Evolutionary conservation across 257 asterid genomes (phyloP).

Genomic region (Nicotiana otophora): DNA sequence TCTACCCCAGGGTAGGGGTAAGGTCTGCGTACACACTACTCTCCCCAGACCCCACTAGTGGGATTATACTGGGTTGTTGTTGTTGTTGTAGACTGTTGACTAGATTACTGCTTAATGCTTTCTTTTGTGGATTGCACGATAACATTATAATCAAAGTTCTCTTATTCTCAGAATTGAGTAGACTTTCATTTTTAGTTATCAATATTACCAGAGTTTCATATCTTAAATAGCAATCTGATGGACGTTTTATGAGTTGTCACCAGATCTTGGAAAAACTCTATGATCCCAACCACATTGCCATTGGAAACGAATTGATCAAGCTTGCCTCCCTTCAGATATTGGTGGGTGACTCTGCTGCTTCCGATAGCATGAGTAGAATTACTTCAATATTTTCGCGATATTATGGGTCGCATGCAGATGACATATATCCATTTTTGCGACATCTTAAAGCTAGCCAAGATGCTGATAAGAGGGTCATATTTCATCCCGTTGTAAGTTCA

Average conservation of each 20-base stretch:
- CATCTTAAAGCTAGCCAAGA: slow-evolving; percentile 7
- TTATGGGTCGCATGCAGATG: slow-evolving; percentile 64
- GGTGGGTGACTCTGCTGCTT: slow-evolving; percentile 31
- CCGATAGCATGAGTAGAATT: slow-evolving; percentile 27
- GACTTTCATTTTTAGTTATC: not conserved
- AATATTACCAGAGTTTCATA: not conserved
- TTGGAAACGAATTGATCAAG: slow-evolving; percentile 79
- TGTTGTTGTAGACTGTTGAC: not conserved
- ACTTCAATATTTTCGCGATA: slow-evolving; percentile 44
- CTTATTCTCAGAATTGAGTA: not conserved
- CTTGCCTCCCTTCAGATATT: slow-evolving; percentile 59
- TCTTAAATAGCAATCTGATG: not conserved
- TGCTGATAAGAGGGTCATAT: not conserved
- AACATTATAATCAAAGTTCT: not conserved
- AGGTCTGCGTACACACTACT: too few species aligned
- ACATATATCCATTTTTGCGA: slow-evolving; percentile 48
- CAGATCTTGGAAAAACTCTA: slow-evolving; percentile 81
- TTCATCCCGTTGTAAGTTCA: not conserved
- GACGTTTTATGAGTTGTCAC: slow-evolving; percentile 4
- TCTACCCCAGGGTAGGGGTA: too few species aligned
- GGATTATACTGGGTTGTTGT: too few species aligned
- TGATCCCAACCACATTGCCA: slow-evolving; percentile 62
- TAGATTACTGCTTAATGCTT: not conserved
- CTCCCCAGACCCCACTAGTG: too few species aligned
- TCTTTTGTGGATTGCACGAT: not conserved